Base-by-base conservation (phyloP, 345 rosid species). In the Eutrema japonicum region DNA sequence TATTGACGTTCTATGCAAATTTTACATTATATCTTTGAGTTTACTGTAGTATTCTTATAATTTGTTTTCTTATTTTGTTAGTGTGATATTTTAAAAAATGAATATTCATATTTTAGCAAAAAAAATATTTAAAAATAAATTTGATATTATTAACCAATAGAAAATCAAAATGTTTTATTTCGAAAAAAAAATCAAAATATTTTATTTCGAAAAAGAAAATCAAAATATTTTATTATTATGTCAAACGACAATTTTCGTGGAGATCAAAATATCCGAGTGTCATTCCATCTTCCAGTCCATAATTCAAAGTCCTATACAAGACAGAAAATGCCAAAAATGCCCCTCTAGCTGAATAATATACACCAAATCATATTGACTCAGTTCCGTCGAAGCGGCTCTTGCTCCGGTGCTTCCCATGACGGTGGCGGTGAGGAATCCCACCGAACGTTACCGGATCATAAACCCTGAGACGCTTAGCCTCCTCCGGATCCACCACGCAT, bases 391-490 rank as follows among this genome's bases (percentile, higher is more conserved):
- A 29, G 55, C 76, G 29, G 36, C 76, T 73, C 48, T 68, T 67
- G 71, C 68, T 74, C 43, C 74, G 79, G 62, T 75, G 85, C 69
- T 83, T 85, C 37, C 83, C 80, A 1, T 78, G 85, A 47, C 64
- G 85, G 42, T 77, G 80, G 16, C 70, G 52, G 55, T 55, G 83
- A 3, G 81, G 82, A 18, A 84, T 74, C 36, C 83, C 83, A 4
- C 97, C 97, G 1, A 95, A 95, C 0, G 96, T 95, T 4, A 90
- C 89, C 0, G 96, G 97, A 75, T 95, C 97, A 1, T 82, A 87
- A 0, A 48, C 68, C 49, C 72, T 83, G 38, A 92, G 96, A n/a
- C 86, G 83, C 14, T 82, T 71, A 0, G 89, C 93, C 80, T 83
- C 99, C 36, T 51, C 66, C 10, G 91, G 83, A 64, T 75, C 78